A percentile compares a stretch with the other conserved stretches of the same genome.
phyloP scores from a whole-genome alignment of 805 yeast species.

The Candida methanosorbosa region DNA sequence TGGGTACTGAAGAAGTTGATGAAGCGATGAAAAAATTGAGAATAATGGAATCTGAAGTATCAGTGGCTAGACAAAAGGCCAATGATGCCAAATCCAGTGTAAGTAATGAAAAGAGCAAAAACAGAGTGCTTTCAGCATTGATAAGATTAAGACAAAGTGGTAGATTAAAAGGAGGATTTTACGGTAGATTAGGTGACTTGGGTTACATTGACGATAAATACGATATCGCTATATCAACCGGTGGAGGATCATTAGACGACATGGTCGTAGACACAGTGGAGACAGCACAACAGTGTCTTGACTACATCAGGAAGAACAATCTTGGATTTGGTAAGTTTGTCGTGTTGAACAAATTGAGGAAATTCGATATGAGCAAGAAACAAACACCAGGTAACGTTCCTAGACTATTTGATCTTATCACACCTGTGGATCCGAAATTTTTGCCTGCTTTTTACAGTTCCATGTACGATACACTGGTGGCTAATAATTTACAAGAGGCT shows the following conservation, averaged over 20 bases:
- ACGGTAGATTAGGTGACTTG: constrained; percentile 86
- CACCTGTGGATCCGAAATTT: constrained; percentile 58
- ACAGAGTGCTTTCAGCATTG: constrained; percentile 62
- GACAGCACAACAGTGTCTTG: constrained; percentile 57
- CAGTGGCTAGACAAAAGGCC: constrained; percentile 48
- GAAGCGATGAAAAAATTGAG: constrained; percentile 40
- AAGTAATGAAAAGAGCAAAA: constrained; percentile 55
- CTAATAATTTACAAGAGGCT: constrained; percentile 70
- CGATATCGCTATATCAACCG: constrained; percentile 93
- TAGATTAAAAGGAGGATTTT: constrained; percentile 78
- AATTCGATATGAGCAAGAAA: constrained; percentile 48
- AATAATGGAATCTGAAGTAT: constrained; percentile 45
- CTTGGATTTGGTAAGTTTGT: constrained; percentile 89
- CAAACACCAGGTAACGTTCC: constrained; percentile 71
- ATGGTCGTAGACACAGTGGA: constrained; percentile 81
- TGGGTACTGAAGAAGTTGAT: constrained; percentile 50
- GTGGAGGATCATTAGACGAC: constrained; percentile 84
- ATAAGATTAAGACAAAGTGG: constrained; percentile 69
- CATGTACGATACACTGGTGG: constrained; percentile 81
- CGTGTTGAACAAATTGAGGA: constrained; percentile 63
- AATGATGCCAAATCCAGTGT: constrained; percentile 59
- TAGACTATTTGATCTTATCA: constrained; percentile 76
- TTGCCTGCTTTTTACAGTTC: constrained; percentile 86
- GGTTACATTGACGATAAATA: constrained; percentile 86
- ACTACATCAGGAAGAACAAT: constrained; percentile 69